Evolutionary conservation across 768 basidiomycete genomes (phyloP).

Genomic region (Daedaleopsis sinensis): DNA sequence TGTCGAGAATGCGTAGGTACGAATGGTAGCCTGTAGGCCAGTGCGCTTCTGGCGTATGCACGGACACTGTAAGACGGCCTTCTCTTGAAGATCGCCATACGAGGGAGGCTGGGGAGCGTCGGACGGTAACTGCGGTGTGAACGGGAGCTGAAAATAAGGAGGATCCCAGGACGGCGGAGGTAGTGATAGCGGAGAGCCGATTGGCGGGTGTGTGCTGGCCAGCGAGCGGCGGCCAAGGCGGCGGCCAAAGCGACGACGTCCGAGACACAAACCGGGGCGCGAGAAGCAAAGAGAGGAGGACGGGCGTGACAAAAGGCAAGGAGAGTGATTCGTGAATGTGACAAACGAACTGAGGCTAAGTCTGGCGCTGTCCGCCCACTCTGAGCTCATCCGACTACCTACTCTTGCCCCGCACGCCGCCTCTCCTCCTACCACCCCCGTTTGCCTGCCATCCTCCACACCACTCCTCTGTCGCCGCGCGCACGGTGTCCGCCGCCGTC

Average conservation of each 20-base stretch:
- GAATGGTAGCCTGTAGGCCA: no score
- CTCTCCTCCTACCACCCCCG: constrained; percentile 8
- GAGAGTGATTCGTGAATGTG: constrained; percentile 6
- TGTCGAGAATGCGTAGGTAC: no score
- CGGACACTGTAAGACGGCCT: no score
- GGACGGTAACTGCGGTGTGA: background rate
- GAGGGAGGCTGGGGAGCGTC: background rate
- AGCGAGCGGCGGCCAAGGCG: background rate
- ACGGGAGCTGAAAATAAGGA: constrained; percentile 2
- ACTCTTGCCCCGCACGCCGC: background rate
- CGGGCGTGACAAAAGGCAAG: constrained; percentile 5
- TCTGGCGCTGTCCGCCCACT: background rate
- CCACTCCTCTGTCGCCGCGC: constrained; percentile 1
- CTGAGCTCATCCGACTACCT: no score
- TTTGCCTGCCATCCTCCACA: constrained; percentile 11
- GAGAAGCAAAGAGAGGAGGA: background rate
- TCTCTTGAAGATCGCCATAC: background rate
- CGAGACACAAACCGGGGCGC: no score
- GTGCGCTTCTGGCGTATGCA: no score
- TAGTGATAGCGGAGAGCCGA: background rate
- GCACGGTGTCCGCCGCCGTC: background rate
- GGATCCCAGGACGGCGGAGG: background rate
- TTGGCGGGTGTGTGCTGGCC: background rate
- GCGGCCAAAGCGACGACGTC: background rate
- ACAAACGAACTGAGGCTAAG: constrained; percentile 9